Percentiles rank a stretch among this genome's conserved stretches.
These are phyloP conservation scores for Botrytis paeoniae DNA, from an alignment of 2,329 filamentous ascomycete genomes.

Conservation along the genomic window DNA sequence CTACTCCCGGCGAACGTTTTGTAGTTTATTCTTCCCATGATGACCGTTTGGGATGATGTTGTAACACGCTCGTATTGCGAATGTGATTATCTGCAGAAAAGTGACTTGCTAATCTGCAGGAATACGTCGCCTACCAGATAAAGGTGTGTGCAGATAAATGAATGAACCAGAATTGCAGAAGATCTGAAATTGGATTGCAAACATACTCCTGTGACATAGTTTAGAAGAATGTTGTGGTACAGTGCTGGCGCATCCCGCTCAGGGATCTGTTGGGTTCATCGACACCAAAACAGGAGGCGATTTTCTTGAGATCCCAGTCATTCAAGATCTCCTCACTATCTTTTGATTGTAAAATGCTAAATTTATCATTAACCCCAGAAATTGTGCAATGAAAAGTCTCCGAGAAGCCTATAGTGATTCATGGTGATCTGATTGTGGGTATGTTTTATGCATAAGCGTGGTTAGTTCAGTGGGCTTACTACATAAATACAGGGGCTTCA, in stretches of 20 bases:
- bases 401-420: neutral
- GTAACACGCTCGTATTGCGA: neutral
- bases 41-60: neutral
- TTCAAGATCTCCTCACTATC: neutral
- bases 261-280: neutral
- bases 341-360: neutral
- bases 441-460: neutral
- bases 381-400: neutral
- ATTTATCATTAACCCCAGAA: neutral
- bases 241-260: neutral
- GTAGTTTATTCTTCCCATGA: neutral
- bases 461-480: neutral
- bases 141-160: neutral
- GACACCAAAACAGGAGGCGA: neutral
- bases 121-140: neutral
- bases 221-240: neutral
- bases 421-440: neutral
- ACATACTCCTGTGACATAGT: too few relatives aligned
- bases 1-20: neutral
- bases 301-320: neutral
- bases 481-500: neutral
- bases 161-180: conserved; percentile 2
- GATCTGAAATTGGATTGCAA: neutral
- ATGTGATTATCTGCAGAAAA: neutral
- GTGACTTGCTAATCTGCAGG: neutral